Base-by-base conservation (phyloP, 2,329 filamentous ascomycete species). In the Amylocarpus encephaloides region DNA sequence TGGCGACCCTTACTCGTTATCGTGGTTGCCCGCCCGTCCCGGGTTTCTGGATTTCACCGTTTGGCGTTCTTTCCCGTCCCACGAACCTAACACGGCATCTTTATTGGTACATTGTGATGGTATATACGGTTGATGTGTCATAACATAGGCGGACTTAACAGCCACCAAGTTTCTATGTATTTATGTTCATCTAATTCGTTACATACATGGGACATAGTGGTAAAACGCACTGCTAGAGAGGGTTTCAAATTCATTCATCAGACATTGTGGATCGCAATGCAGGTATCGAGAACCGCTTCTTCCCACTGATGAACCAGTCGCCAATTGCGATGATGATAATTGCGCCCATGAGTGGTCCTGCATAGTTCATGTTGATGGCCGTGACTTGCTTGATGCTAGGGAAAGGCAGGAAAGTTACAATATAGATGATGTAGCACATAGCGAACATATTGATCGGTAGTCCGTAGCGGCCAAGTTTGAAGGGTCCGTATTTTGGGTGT, bases 321-420 rank as follows among this genome's bases (percentile, higher is more conserved):
- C 48, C 33, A n/a, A 50, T 10, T 19, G 33, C 49, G 19, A 47
- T 32, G 10, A 46, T 11, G 12, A 50, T 50, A 11, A 50, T 22
- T 18, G 41, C 48, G 13, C 32, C 46, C 13, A 55, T 39, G 12
- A 55, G 26, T 5, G 50, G 50, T 2, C 53, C 43, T 2, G 50
- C 53, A 33, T 53, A 55, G 18, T 55, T 55, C 50, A 53, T 52
- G 13, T 45, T 54, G 19, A 36, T 43, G 5, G 49, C 49, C 12
- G 49, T 52, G 10, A 53, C 47, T 34, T 52, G 46, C 11, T 50
- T 16, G 26, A 49, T 38, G 32, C 43, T 54, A 10, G 52, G 50
- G 30, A 55, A 52, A 5, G 49, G 50, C 9, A 55, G 34, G 42
- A 53, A 55, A 5, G 35, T 47, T 9, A 54, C 11, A 15, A 53